Conservation (phyloP, 345 rosid species). For the Eucalyptus coolabah region DNA sequence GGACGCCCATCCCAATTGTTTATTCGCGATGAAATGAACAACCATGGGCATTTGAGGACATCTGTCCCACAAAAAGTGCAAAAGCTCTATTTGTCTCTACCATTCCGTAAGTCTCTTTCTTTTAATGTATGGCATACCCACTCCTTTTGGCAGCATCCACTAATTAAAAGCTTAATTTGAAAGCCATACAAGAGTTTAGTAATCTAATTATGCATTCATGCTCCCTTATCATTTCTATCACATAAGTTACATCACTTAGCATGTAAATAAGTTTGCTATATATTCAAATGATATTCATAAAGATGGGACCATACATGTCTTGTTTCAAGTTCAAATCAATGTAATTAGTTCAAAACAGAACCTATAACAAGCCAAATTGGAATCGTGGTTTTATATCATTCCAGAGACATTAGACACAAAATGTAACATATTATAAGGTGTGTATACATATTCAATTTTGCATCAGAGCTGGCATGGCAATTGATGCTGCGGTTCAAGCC, state of each 20-base stretch:
- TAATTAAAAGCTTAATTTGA: not conserved
- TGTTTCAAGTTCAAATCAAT: not conserved
- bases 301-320: not conserved
- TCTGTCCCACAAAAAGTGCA: not conserved
- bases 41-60: not conserved
- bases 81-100: not conserved
- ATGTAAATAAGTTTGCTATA: not conserved
- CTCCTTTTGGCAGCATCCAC: not conserved
- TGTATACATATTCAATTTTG: not conserved
- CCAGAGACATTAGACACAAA: not conserved
- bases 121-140: too few species aligned
- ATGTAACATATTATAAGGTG: not conserved
- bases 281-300: not conserved
- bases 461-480: not conserved
- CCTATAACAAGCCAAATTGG: not conserved
- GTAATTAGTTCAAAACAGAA: not conserved
- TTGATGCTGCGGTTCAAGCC: not conserved
- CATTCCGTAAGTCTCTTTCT: not conserved
- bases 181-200: not conserved
- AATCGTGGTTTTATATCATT: not conserved
- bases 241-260: not conserved
- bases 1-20: too few species aligned
- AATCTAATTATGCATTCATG: not conserved
- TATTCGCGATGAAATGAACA: not conserved
- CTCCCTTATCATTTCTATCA: not conserved